phyloP scores from a whole-genome alignment of 805 yeast genomes.

The Hanseniaspora mollemarum region DNA sequence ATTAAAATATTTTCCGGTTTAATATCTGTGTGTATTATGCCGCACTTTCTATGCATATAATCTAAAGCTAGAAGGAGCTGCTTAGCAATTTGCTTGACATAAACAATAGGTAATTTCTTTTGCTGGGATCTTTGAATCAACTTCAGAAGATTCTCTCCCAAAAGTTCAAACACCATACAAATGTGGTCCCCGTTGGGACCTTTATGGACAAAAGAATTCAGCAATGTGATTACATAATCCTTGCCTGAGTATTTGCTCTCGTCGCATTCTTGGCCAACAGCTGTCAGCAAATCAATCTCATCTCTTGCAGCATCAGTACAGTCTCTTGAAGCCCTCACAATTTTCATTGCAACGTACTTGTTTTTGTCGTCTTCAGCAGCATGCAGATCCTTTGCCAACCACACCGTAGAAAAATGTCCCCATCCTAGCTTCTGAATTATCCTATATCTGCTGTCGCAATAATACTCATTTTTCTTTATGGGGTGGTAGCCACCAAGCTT shows the following conservation, averaged over 20 bases:
- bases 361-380: slow-evolving; percentile 33
- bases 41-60: slow-evolving; percentile 51
- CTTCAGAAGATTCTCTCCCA: slow-evolving; percentile 86
- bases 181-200: slow-evolving; percentile 92
- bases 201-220: slow-evolving; percentile 72
- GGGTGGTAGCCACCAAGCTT: slow-evolving; percentile 94
- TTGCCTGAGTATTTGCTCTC: slow-evolving; percentile 22
- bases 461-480: slow-evolving; percentile 74
- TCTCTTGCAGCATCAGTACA: slow-evolving; percentile 91
- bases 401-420: slow-evolving; percentile 97
- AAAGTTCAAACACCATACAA: slow-evolving; percentile 93
- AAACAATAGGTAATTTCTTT: slow-evolving; percentile 63
- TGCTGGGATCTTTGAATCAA: slow-evolving; percentile 67
- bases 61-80: slow-evolving; percentile 59
- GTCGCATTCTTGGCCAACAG: slow-evolving; percentile 40
- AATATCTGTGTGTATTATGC: slow-evolving; percentile 61
- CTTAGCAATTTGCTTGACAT: slow-evolving; percentile 72
- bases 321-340: slow-evolving; percentile 80
- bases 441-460: slow-evolving; percentile 62
- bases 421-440: slow-evolving; percentile 88
- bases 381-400: slow-evolving; percentile 60
- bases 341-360: slow-evolving; percentile 83
- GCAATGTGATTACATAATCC: slow-evolving; percentile 59
- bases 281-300: slow-evolving; percentile 70
- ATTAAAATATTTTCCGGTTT: slow-evolving; percentile 71